Evolutionary conservation across 495 filamentous ascomycete genomes (phyloP), one percentile per base, ranked within the genome.

Genomic region (Friedmanniomyces endolithicus): DNA sequence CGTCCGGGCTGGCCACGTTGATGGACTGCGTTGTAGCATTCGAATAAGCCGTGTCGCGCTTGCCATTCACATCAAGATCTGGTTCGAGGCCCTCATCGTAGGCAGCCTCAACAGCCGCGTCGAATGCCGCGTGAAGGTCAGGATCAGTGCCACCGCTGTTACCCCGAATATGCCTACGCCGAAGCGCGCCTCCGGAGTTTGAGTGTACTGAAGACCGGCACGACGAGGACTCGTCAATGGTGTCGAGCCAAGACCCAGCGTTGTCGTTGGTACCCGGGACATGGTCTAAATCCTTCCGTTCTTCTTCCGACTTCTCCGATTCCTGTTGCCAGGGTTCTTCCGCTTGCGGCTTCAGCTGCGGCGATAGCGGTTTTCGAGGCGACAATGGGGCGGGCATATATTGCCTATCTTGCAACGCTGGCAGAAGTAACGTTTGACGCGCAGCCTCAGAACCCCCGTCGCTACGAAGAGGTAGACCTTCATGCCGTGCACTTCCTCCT

Each of bases 51-150:
- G 54, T 53, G 9, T 48, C 24, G 16, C 48, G 22, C 52, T 41
- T 53, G 34, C 44, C 52, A 11, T 59, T 66, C 29, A 70, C 67
- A 14, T 71, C 72, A 49, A 78, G 77, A 63, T 78, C 84, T 6
- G 86, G 85, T 62, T 95, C 90, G 62, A 86, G 85, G 6, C 87
- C 88, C 60, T 97, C 88, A 66, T 95, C 86, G 66, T 96, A 97
- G 20, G 92, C 92, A 37, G 90, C 90, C 66, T 97, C 92, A 11
- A 97, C 87, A 12, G 94, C 94, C 2, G 88, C 92, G 72, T 98
- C 92, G 31, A 97, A 72, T 27, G 94, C 94, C 31, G 90, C 88
- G 70, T 95, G 88, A 64, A 96, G 96, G 63, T 94, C 90, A 19
- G 90, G 87, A 63, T 94, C 88, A 0, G 88, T 94, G 24, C 79